Evolutionary conservation across 345 rosid genomes (phyloP).

Genomic region (Boechera retrofracta): DNA sequence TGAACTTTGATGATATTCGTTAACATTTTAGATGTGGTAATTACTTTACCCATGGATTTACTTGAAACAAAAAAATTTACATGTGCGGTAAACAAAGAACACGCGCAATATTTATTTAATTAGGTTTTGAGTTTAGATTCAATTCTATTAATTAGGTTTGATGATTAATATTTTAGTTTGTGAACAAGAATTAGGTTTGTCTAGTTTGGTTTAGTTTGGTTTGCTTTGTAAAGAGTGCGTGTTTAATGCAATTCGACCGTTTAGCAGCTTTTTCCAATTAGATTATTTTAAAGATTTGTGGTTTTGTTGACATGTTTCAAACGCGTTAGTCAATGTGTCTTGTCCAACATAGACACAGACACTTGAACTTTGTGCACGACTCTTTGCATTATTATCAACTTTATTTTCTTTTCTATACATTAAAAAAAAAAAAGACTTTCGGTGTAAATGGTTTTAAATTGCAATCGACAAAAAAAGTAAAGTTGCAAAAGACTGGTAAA

Average conservation of each 20-base stretch:
- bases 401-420: neutral
- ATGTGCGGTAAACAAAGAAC: neutral
- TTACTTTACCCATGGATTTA: neutral
- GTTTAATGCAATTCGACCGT: slow-evolving; percentile 41
- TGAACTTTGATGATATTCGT: neutral
- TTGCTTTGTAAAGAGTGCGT: slow-evolving; percentile 15
- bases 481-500: slow-evolving; percentile 42
- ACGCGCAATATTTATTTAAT: neutral
- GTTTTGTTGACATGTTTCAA: slow-evolving; percentile 39
- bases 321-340: slow-evolving; percentile 39
- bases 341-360: slow-evolving; percentile 44
- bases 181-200: slow-evolving; percentile 14
- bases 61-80: neutral
- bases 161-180: neutral
- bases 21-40: neutral
- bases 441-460: slow-evolving; percentile 34
- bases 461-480: slow-evolving; percentile 27
- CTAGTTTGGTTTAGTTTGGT: slow-evolving; percentile 11
- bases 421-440: slow-evolving; percentile 17
- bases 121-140: neutral
- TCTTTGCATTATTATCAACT: slow-evolving; percentile 22
- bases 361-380: slow-evolving; percentile 48
- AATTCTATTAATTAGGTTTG: neutral
- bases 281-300: slow-evolving; percentile 15
- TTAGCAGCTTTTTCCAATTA: slow-evolving; percentile 42